Evolutionary conservation across 164 flowering plant species (phyloP), one percentile per base, ranked within the genome.

Genomic region (Aristolochia californica): DNA sequence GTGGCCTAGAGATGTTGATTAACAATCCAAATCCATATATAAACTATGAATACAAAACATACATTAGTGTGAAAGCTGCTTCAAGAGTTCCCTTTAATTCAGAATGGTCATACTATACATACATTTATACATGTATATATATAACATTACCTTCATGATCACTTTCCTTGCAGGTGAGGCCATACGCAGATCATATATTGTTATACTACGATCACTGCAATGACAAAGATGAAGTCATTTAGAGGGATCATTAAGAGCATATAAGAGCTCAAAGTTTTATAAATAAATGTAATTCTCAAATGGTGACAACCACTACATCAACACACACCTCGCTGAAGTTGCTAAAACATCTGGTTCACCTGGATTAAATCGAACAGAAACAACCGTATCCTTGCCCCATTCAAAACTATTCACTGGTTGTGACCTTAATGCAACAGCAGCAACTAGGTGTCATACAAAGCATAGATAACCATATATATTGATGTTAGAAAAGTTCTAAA

Each of bases 331-430:
- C 22, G 75, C 77, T 48, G 99, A 82, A 56, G 97, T 71, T 64
- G 95, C 99, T 58, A 93, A 73, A 16, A 93, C 13, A 72, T 84
- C 75, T 58, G 88, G 89, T 64, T 89, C 87, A 64, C 82, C 96
- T 55, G 97, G 99, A 80, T 87, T 83, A 69, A 93, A 93, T 45
- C 87, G 78, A 49, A 93, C 86, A 59, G 95, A 85, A 57, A 81
- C 68, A 49, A 74, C 77, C 22, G 97, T 82, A 62, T 77, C 88
- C 16, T 72, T 69, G 60, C 97, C 99, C 96, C 94, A 83, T 48
- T 80, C 78, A 62, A 85, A 89, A 70, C 76, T 89, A 57, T 66
- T 81, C 4, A 87, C 74, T 55, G 99, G 99, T 70, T 83, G 87
- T 62, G 99, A 93, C 82, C 97, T 91, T 34, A 3, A 34, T 34